Conservation (phyloP, 1,284 basidiomycete species). For the Phaffia rhodozyma region DNA sequence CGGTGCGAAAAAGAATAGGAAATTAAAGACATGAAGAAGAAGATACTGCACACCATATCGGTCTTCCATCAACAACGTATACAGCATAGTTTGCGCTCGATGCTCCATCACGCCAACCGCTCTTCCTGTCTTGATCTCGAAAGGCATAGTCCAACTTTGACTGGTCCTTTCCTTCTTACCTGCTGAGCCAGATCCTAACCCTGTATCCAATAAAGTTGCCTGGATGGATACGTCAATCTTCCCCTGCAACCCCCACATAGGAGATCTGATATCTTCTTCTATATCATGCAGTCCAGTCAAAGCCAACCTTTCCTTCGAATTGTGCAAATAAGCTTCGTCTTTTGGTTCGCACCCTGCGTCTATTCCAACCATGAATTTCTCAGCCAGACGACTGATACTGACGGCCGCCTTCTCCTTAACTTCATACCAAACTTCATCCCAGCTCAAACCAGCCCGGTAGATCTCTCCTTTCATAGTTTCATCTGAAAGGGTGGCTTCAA, state of each 20-base stretch:
- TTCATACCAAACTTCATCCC: constrained; percentile 32
- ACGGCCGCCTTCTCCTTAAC: constrained; percentile 28
- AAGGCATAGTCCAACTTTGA: constrained; percentile 47
- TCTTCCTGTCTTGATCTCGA: constrained; percentile 94
- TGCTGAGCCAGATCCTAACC: constrained; percentile 24
- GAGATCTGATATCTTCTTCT: constrained; percentile 97
- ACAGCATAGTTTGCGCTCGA: constrained; percentile 94
- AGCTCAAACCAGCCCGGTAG: constrained; percentile 32
- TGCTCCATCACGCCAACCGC: constrained; percentile 71
- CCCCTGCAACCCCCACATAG: constrained; percentile 86
- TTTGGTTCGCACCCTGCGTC: not conserved
- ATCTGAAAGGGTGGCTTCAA: constrained; percentile 28
- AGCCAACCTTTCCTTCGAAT: constrained; percentile 47
- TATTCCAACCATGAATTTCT: constrained; percentile 28
- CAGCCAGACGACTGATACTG: constrained; percentile 31
- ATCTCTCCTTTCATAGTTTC: constrained; percentile 31
- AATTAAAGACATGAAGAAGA: not conserved
- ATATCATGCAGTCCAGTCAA: constrained; percentile 67
- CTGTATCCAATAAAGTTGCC: constrained; percentile 41
- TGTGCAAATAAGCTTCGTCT: constrained; percentile 36
- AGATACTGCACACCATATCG: constrained; percentile 51
- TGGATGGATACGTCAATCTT: constrained; percentile 88
- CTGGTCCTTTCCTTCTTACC: not conserved
- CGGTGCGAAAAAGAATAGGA: not conserved
- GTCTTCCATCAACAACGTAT: constrained; percentile 82